These are phyloP conservation scores for Lactifluus pinguis DNA, from an alignment of 768 basidiomycete genomes.

Conservation along the genomic window DNA sequence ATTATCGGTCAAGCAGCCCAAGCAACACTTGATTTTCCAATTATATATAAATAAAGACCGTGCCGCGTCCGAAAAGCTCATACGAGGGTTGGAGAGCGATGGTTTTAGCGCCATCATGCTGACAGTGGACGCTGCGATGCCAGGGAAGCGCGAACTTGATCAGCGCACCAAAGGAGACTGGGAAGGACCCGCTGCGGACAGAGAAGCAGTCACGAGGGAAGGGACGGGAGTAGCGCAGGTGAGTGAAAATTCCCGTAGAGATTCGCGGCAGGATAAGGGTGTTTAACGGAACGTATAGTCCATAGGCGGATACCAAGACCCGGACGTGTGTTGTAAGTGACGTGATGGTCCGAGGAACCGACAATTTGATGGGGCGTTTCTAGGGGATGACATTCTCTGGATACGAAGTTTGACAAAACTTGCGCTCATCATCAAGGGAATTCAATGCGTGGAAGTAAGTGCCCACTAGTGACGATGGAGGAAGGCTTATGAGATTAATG, in stretches of 20 bases:
- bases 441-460: conserved; percentile 37
- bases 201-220: conserved; percentile 10
- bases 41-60: conserved; percentile 41
- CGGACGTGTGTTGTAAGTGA: conserved; percentile 27
- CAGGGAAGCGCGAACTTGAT: conserved; percentile 35
- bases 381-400: conserved; percentile 32
- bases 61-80: conserved; percentile 29
- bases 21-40: conserved; percentile 28
- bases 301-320: conserved; percentile 27
- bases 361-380: background rate
- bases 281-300: conserved; percentile 16
- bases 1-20: conserved; percentile 22
- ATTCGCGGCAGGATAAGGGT: background rate
- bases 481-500: background rate
- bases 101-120: conserved; percentile 41
- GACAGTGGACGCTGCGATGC: conserved; percentile 39
- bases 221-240: conserved; percentile 24
- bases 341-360: background rate
- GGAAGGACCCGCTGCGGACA: conserved; percentile 20
- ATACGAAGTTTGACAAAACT: conserved; percentile 32
- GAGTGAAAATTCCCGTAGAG: background rate
- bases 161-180: conserved; percentile 27
- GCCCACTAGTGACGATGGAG: no score
- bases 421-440: conserved; percentile 38
- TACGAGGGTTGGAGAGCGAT: conserved; percentile 30